These are phyloP conservation scores for Candida verbasci DNA, from an alignment of 805 yeast species.

Conservation along the genomic window DNA sequence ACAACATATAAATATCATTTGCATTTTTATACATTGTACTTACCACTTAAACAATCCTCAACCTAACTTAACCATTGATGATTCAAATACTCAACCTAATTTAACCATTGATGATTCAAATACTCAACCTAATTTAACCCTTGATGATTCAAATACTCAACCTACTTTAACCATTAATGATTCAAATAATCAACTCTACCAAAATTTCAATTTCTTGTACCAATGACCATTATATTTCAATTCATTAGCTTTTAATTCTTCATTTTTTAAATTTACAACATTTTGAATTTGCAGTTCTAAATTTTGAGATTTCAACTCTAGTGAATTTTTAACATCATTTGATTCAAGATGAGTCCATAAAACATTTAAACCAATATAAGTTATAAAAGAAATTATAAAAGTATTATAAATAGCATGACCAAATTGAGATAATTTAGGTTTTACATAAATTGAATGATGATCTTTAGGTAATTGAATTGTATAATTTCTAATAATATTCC, in stretches of 20 bases:
- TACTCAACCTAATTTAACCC: too few species aligned
- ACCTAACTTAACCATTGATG: too few species aligned
- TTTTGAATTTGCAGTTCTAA: slow-evolving; percentile 23
- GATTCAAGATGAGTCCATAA: slow-evolving; percentile 30
- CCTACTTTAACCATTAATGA: too few species aligned
- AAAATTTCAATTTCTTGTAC: slow-evolving; percentile 10
- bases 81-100: too few species aligned
- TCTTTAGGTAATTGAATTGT: slow-evolving; percentile 5
- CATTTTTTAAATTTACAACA: slow-evolving; percentile 24
- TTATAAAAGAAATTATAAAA: slow-evolving; percentile 35
- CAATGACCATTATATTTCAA: background rate
- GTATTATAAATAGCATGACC: slow-evolving; percentile 33
- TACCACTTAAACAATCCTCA: too few species aligned
- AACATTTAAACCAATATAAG: slow-evolving; percentile 32
- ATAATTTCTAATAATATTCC: slow-evolving; percentile 2
- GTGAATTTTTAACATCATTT: slow-evolving; percentile 16
- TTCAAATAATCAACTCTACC: too few species aligned
- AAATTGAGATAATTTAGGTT: slow-evolving; percentile 34
- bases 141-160: too few species aligned
- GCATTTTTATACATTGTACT: too few species aligned
- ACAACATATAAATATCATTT: too few species aligned
- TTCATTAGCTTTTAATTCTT: slow-evolving; percentile 11
- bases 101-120: too few species aligned
- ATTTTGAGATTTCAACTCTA: slow-evolving; percentile 14
- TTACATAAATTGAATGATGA: slow-evolving; percentile 7